Base-by-base conservation (phyloP, 306 rosid species). In the cucumber (Cucumis sativus) region DNA sequence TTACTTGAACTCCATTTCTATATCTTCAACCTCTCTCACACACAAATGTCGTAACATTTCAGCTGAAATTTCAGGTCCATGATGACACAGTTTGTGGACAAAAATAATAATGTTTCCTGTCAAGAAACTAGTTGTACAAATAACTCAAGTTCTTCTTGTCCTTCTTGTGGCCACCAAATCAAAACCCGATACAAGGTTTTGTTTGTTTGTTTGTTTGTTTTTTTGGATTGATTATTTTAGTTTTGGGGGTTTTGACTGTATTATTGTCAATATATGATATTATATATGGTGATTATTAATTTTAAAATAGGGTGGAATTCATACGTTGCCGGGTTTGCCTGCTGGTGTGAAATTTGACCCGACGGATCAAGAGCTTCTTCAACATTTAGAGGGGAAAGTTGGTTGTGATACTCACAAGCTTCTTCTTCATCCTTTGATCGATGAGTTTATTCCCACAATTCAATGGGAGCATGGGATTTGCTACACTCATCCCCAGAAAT, bases 321-420 rank as follows among this genome's bases (percentile, higher is more conserved):
- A 51, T 72, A 28, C 61, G 14, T 28, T 72, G 16, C 76, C 76
- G 43, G 76, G 76, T 72, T 23, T 72, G 43, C 76, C 75, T 28
- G 76, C 76, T 25, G 76, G 76, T 51, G 76, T 72, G 76, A 72
- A 51, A 52, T 72, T 72, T 16, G 76, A 72, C 76, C 76, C 76
- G 4, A 72, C 76, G 76, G 76, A 72, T 72, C 76, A 72, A 72
- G 61, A 72, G 60, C 61, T 72, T 72, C 76, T 72, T 51, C 61
- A 49, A 49, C 76, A 72, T 72, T 49, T 72, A 30, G 76, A 72
- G 17, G 76, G 61, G 28, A 72, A 72, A 35, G 60, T 72, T 72
- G 43, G 60, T 15, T 28, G 43, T 28, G 76, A 72, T 72, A 41
- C 76, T 47, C 58, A 21, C 18, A 23, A 20, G 58, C 55, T 57